A percentile compares a stretch with the other conserved stretches of the same genome.
Conservation (phyloP, 2,329 filamentous ascomycete species). For the Beauveria australis region DNA sequence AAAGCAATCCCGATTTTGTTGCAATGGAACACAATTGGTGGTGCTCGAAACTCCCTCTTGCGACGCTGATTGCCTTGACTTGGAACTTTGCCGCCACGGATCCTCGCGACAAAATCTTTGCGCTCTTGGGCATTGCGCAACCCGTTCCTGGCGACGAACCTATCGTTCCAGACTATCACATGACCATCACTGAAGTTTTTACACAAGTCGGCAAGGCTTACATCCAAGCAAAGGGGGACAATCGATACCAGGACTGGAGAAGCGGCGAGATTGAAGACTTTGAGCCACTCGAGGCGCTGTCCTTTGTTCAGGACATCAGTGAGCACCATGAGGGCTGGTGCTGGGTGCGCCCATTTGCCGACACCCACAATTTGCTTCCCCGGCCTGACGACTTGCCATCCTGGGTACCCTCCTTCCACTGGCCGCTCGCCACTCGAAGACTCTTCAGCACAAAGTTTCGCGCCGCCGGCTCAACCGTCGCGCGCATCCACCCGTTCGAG, state of each 20-base stretch:
- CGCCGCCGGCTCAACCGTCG: not conserved
- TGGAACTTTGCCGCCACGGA: constrained; percentile 13
- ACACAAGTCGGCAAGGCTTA: constrained; percentile 1
- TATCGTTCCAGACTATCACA: constrained; percentile 11
- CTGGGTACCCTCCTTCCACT: constrained; percentile 12
- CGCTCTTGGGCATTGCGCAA: constrained; percentile 12
- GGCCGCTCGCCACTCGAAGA: not conserved
- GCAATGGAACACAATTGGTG: not conserved
- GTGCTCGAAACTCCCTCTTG: not conserved
- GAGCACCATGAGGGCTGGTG: constrained; percentile 2
- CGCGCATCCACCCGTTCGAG: not conserved
- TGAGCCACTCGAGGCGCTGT: not conserved
- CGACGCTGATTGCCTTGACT: constrained; percentile 9
- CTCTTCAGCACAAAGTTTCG: constrained; percentile 2
- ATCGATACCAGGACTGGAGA: constrained; percentile 9
- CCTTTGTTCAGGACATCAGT: constrained; percentile 2
- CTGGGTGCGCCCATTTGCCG: constrained; percentile 7
- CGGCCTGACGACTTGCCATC: not conserved
- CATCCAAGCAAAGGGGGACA: constrained; percentile 8
- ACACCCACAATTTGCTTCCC: constrained; percentile 3
- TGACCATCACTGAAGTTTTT: constrained; percentile 6
- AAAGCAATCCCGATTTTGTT: not conserved
- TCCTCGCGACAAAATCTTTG: constrained; percentile 16
- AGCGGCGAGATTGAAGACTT: constrained; percentile 8
- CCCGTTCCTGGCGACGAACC: not conserved